These are phyloP conservation scores for Salix arbutifolia DNA, from an alignment of 345 rosid species.

Conservation along the genomic window DNA sequence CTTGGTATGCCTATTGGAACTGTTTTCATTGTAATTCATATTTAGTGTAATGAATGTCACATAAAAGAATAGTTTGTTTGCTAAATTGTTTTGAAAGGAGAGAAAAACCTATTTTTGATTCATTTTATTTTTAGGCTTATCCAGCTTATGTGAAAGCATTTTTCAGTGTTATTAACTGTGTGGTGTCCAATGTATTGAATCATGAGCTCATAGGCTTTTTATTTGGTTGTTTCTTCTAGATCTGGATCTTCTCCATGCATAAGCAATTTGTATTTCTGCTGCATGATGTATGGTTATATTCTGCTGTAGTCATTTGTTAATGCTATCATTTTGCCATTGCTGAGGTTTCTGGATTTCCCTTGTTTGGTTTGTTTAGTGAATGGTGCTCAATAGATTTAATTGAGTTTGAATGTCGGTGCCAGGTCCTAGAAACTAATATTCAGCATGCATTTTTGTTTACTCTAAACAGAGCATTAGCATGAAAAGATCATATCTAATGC, in stretches of 20 bases:
- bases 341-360: background rate
- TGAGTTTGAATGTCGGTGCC: background rate
- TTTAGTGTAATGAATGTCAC: background rate
- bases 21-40: background rate
- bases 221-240: background rate
- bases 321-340: background rate
- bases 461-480: background rate
- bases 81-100: background rate
- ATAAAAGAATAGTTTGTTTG: background rate
- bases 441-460: background rate
- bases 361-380: background rate
- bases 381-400: background rate
- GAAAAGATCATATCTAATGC: background rate
- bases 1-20: background rate
- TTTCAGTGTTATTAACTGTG: background rate
- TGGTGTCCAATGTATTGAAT: background rate
- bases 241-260: background rate
- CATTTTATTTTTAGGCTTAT: background rate
- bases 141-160: background rate
- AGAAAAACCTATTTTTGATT: background rate
- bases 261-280: background rate
- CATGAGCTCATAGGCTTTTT: background rate
- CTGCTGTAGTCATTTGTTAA: no score
- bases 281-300: background rate
- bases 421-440: background rate